phyloP scores from a whole-genome alignment of 805 yeast genomes.

The Sugiyamaella mastotermitis region DNA sequence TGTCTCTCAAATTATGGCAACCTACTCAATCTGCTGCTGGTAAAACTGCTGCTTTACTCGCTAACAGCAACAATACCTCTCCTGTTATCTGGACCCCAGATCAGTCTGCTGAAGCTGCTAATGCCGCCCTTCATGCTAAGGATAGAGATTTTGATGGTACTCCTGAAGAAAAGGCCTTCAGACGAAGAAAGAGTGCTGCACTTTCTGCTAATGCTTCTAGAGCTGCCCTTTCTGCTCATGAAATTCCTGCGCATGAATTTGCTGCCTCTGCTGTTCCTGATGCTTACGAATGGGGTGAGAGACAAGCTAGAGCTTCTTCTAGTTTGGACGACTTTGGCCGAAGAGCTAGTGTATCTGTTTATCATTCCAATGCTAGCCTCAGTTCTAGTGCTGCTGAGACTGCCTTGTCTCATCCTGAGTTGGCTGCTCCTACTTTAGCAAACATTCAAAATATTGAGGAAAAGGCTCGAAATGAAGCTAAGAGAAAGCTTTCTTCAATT shows the following conservation, averaged over 20 bases:
- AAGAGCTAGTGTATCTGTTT: background rate
- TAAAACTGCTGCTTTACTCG: constrained; percentile 33
- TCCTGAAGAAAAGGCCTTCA: constrained; percentile 8
- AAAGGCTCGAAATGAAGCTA: constrained; percentile 29
- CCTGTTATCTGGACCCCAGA: constrained; percentile 35
- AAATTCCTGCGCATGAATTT: constrained; percentile 27
- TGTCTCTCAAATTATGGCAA: constrained; percentile 32
- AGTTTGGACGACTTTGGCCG: background rate
- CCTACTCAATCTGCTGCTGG: constrained; percentile 26
- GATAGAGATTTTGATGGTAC: constrained; percentile 22
- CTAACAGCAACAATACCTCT: constrained; percentile 25
- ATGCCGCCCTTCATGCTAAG: constrained; percentile 44
- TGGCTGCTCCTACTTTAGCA: background rate
- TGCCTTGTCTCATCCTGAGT: background rate
- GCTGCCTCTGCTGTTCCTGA: constrained; percentile 31
- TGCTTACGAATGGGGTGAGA: constrained; percentile 29
- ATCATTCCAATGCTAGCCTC: background rate
- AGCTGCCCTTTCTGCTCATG: constrained; percentile 30
- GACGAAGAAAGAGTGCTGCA: constrained; percentile 4
- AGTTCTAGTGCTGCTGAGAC: constrained; percentile 6
- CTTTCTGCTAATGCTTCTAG: constrained; percentile 21
- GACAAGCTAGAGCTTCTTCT: constrained; percentile 5
- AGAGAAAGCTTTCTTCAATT: constrained; percentile 23
- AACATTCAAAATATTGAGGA: constrained; percentile 23
- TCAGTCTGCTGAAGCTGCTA: constrained; percentile 49